Percentiles rank a stretch among this genome's conserved stretches.
Conservation (phyloP, 2,329 filamentous ascomycete genomes). For the Drechslerella coelobrocha region DNA sequence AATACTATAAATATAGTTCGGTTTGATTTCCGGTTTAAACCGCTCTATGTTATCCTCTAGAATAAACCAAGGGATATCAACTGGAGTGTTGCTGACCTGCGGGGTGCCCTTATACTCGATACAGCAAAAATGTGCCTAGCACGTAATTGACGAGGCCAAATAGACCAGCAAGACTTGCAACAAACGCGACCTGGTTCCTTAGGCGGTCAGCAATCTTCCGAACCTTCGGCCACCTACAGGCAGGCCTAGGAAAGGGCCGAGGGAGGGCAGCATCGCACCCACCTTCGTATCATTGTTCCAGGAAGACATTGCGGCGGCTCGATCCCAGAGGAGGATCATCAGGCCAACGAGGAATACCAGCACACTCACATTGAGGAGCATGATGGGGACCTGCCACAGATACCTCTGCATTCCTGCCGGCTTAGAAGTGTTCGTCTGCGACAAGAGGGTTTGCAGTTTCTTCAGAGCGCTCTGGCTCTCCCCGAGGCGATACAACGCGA, state of each 20-base stretch:
- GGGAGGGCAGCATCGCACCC: neutral
- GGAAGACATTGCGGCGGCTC: neutral
- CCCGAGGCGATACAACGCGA: neutral
- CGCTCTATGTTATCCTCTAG: no score
- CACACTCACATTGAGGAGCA: neutral
- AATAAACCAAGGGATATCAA: no score
- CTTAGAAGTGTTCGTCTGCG: neutral
- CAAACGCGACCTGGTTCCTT: neutral
- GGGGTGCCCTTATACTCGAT: no score
- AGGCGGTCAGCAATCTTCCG: neutral
- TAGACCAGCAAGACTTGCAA: neutral
- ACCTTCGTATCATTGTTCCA: conserved; percentile 1
- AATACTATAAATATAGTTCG: no score
- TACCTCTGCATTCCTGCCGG: neutral
- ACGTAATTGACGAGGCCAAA: neutral
- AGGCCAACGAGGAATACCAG: neutral
- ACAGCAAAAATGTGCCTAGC: neutral
- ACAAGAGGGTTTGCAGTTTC: neutral
- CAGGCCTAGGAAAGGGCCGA: no score
- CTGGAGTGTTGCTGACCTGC: no score
- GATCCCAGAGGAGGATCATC: neutral
- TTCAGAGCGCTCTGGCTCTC: neutral
- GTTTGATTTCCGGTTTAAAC: no score
- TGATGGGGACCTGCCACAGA: conserved; percentile 1
- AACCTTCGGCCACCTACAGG: neutral